Evolutionary conservation across 805 yeast genomes (phyloP).

Genomic region (Candida oleophila): DNA sequence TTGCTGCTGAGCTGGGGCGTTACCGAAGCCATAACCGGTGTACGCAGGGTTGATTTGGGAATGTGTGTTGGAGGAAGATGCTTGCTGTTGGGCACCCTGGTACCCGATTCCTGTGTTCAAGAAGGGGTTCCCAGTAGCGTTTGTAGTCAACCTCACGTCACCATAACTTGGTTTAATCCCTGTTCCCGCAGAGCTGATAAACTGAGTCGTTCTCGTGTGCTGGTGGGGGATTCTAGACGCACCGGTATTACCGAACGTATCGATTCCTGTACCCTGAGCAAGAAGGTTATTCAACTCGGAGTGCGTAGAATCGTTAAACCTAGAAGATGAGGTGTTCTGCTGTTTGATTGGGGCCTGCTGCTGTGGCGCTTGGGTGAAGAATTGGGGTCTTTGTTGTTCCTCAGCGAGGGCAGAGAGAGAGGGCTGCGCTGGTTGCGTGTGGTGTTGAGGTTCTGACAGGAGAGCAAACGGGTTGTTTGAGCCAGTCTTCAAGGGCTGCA

Average conservation of each 20-base stretch:
- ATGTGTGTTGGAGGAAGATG: constrained; percentile 26
- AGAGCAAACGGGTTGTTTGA: constrained; percentile 79
- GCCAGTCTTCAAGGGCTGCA: constrained; percentile 64
- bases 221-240: constrained; percentile 87
- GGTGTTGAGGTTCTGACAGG: constrained; percentile 18
- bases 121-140: constrained; percentile 57
- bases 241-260: constrained; percentile 90
- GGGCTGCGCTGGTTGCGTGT: constrained; percentile 14
- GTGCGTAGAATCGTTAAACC: constrained; percentile 46
- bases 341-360: constrained; percentile 35
- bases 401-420: constrained; percentile 28
- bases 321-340: constrained; percentile 30
- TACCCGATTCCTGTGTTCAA: constrained; percentile 57
- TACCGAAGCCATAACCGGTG: constrained; percentile 95
- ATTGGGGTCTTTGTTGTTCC: constrained; percentile 23
- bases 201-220: constrained; percentile 77
- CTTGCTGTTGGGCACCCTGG: constrained; percentile 22
- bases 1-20: constrained; percentile 44
- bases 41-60: constrained; percentile 68
- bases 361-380: constrained; percentile 26
- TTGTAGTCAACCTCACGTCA: constrained; percentile 30
- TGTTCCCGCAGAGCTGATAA: constrained; percentile 86
- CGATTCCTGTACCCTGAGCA: constrained; percentile 87
- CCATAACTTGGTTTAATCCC: constrained; percentile 57
- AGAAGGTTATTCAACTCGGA: constrained; percentile 71